A percentile compares a stretch with the other conserved stretches of the same genome.
Conservation (phyloP, 768 basidiomycete genomes). For the Lepiota venenata region DNA sequence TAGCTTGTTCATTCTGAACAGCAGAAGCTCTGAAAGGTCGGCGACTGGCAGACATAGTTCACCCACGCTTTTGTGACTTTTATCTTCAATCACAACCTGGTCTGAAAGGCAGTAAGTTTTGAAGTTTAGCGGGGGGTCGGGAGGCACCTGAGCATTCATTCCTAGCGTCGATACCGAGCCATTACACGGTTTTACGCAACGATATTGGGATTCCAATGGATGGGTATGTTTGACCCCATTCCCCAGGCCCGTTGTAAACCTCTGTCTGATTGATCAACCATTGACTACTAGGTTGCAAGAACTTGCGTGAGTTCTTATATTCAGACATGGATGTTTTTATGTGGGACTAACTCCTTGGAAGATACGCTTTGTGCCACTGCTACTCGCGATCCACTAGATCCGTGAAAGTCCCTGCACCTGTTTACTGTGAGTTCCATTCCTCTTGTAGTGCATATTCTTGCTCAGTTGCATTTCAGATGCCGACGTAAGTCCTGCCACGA, state of each 20-base stretch:
- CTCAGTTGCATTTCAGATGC: constrained; percentile 4
- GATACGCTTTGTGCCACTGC: constrained; percentile 56
- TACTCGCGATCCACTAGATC: constrained; percentile 70
- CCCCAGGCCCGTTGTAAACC: neutral
- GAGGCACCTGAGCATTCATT: neutral
- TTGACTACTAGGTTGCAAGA: constrained; percentile 5
- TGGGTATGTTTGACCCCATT: constrained; percentile 15
- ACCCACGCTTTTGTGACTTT: constrained; percentile 45
- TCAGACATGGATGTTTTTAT: neutral
- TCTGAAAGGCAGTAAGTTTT: constrained; percentile 46
- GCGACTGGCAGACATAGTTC: constrained; percentile 28
- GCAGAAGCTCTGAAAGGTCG: constrained; percentile 4
- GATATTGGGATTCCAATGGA: constrained; percentile 25
- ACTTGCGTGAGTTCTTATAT: constrained; percentile 3
- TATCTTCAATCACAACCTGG: constrained; percentile 57
- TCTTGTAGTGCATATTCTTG: neutral
- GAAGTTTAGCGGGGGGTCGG: neutral
- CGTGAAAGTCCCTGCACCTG: constrained; percentile 70
- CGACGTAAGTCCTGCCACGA: neutral
- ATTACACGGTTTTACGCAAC: constrained; percentile 49
- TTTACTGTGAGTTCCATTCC: constrained; percentile 50
- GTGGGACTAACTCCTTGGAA: neutral
- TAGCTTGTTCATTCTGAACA: constrained; percentile 9
- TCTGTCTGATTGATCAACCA: neutral
- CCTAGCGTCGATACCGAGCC: constrained; percentile 32